Base-by-base conservation (phyloP, 2,329 filamentous ascomycete genomes). In the Aaosphaeria pasadenensis region DNA sequence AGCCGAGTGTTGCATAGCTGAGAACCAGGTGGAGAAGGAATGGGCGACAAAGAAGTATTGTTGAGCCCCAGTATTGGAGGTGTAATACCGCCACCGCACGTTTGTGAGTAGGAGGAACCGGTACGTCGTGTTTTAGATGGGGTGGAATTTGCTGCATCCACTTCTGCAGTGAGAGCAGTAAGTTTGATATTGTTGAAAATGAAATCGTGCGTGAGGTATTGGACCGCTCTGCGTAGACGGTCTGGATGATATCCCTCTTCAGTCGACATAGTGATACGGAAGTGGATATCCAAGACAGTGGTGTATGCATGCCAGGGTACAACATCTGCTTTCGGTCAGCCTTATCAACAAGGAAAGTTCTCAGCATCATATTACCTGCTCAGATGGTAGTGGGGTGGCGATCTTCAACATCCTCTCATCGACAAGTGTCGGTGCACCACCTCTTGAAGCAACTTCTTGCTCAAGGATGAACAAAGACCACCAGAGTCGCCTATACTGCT, bases 401-500 rank as follows among this genome's bases (percentile, higher is more conserved):
- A 69, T 59, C 30, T 59, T 63, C 4, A 67, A 52, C 17, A 59
- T 57, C 6, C 63, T 55, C 35, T 70, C 67, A 35, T 70, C 66
- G 11, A 70, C 62, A 7, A 68, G 46, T 7, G 56, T 62, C 4
- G 67, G 67, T 40, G 60, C 68, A 5, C 67, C 67, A 30, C 66
- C 63, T 53, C 66, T 55, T n/a, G 64, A 63, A 0, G 66, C 66
- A 39, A 69, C 56, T 38, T 70, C 67, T 43, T 66, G 60, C 36
- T 70, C 67, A 4, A 70, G 64, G 1, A 53, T 59, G 40, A 64
- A 69, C 7, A 70, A 44, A 6, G 67, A 68, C 66, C 66, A 70
- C 67, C 67, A 70, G 40, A 70, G 64, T 11, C 67, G 58, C 6
- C 67, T 60, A 43, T 67, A 63, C 33, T 64, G 64, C 35, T 70